These are phyloP conservation scores for Persicaria tinctoria DNA, from an alignment of 148 eudicot species.

Conservation along the genomic window DNA sequence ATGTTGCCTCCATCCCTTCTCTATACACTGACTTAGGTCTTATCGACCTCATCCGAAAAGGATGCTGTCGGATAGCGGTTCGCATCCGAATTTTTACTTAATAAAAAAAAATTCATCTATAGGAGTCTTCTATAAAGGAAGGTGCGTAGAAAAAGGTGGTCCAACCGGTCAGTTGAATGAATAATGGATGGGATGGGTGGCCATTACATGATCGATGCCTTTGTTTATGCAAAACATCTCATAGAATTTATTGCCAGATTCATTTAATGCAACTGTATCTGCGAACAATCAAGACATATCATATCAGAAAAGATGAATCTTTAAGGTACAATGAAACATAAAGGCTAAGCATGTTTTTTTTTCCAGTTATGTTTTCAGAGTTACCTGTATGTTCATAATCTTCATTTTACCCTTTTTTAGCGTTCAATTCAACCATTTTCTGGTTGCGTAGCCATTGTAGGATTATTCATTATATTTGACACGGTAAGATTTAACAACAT, in stretches of 20 bases:
- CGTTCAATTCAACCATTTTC: conserved; percentile 28
- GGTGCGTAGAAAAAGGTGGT: too few relatives aligned
- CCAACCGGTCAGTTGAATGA: too few relatives aligned
- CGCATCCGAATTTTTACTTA: too few relatives aligned
- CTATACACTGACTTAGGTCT: too few relatives aligned
- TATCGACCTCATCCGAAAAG: too few relatives aligned
- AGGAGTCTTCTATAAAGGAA: too few relatives aligned
- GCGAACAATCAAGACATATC: not conserved
- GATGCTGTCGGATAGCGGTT: too few relatives aligned
- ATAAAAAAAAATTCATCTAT: too few relatives aligned
- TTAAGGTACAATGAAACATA: not conserved
- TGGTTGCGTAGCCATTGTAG: conserved; percentile 44
- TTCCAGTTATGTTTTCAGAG: conserved; percentile 20
- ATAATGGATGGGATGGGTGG: not conserved
- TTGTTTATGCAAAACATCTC: conserved; percentile 23
- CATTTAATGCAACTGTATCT: conserved; percentile 14
- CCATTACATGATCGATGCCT: conserved; percentile 33
- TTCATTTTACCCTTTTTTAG: conserved; percentile 27
- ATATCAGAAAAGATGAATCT: too few relatives aligned
- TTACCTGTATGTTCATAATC: conserved; percentile 30
- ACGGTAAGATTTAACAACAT: conserved; percentile 1
- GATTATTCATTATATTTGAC: conserved; percentile 13
- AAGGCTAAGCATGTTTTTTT: not conserved
- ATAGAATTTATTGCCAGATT: conserved; percentile 17
- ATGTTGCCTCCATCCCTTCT: too few relatives aligned